A percentile compares a stretch with the other conserved stretches of the same genome.
phyloP scores from a whole-genome alignment of 2,329 filamentous ascomycete genomes.

The Exophiala sp. region DNA sequence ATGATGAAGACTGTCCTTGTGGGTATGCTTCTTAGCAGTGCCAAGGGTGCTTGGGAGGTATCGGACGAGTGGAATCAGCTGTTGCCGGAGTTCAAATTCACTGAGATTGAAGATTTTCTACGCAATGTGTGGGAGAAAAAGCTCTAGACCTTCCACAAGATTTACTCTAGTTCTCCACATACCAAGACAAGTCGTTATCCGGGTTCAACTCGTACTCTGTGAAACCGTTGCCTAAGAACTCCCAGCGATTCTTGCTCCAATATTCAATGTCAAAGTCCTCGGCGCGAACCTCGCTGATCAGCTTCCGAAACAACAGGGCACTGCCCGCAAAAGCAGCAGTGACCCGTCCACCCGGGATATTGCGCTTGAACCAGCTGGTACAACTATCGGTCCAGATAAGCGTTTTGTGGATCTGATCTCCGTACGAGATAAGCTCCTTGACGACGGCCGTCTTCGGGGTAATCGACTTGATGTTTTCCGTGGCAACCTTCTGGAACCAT shows the following conservation, averaged over 20 bases:
- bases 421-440: conserved; percentile 34
- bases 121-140: conserved; percentile 29
- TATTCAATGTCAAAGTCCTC: conserved; percentile 24
- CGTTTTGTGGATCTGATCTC: conserved; percentile 33
- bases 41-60: conserved; percentile 28
- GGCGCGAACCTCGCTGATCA: conserved; percentile 34
- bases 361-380: conserved; percentile 23
- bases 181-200: conserved; percentile 30
- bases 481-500: conserved; percentile 33
- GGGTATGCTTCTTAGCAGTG: conserved; percentile 29
- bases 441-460: conserved; percentile 30
- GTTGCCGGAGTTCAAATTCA: conserved; percentile 37
- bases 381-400: conserved; percentile 28
- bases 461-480: conserved; percentile 34
- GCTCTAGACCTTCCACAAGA: conserved; percentile 7
- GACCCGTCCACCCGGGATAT: conserved; percentile 20
- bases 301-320: conserved; percentile 36
- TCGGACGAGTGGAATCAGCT: conserved; percentile 37
- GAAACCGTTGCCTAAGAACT: conserved; percentile 38
- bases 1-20: conserved; percentile 25
- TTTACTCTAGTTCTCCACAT: conserved; percentile 15
- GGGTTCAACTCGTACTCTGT: conserved; percentile 31
- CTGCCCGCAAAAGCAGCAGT: conserved; percentile 22
- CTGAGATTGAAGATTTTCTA: conserved; percentile 32
- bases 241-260: conserved; percentile 12